Percentiles rank a stretch among this genome's conserved stretches.
phyloP scores from a whole-genome alignment of 2,329 filamentous ascomycete species.

The Colletotrichum sp. region DNA sequence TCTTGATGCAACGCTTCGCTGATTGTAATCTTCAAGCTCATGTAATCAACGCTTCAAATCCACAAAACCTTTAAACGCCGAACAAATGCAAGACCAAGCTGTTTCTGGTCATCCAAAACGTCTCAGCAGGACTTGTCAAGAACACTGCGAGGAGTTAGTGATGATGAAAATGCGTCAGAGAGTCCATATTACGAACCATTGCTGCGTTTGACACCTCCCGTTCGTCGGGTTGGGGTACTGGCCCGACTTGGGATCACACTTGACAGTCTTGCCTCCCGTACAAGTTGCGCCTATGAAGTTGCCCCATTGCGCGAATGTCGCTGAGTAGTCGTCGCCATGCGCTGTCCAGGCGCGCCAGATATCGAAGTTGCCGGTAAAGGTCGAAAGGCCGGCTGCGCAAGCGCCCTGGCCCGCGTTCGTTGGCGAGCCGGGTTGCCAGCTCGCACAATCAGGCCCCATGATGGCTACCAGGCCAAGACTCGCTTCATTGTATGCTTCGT shows the following conservation, averaged over 20 bases:
- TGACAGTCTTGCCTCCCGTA: not conserved
- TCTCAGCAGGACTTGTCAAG: not conserved
- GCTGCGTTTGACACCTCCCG: not conserved
- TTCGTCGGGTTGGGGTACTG: not conserved
- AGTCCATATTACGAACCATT: not conserved
- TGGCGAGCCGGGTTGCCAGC: not conserved
- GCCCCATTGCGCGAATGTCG: not conserved
- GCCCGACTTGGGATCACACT: not conserved
- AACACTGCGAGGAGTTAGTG: not conserved
- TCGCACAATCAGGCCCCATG: conserved; percentile 9
- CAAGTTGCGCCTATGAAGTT: not conserved
- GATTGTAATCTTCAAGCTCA: not conserved
- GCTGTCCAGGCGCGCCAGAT: conserved; percentile 5
- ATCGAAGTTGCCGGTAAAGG: not conserved
- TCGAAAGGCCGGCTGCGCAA: not conserved
- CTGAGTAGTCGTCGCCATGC: not conserved
- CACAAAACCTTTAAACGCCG: not conserved
- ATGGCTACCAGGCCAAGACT: conserved; percentile 2
- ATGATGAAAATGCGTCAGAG: not conserved
- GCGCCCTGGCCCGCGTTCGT: not conserved
- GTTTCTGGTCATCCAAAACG: not conserved
- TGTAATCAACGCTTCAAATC: not conserved
- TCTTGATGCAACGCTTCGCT: not conserved
- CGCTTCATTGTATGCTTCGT: not conserved
- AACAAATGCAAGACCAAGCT: not conserved